A percentile compares a stretch with the other conserved stretches of the same genome.
Conservation (phyloP, 2,329 filamentous ascomycete genomes). For the Epichloe sibirici region DNA sequence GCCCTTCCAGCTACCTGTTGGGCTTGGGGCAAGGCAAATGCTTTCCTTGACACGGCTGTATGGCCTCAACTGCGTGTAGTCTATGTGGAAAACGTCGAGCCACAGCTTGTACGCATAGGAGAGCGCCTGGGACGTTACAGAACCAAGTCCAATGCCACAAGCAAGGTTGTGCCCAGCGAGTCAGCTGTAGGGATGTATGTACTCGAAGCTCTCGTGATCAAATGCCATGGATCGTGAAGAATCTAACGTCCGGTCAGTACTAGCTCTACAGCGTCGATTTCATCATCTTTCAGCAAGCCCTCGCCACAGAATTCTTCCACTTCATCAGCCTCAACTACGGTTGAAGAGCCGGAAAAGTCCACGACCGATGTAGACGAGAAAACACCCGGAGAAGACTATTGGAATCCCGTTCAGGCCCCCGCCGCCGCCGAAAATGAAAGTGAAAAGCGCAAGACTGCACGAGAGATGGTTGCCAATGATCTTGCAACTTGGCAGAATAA, state of each 20-base stretch:
- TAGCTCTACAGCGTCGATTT: constrained; percentile 13
- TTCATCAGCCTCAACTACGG: constrained; percentile 20
- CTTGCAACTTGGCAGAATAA: constrained; percentile 78
- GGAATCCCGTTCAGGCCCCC: constrained; percentile 30
- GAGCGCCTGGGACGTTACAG: constrained; percentile 73
- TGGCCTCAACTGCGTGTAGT: constrained; percentile 72
- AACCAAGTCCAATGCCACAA: constrained; percentile 22
- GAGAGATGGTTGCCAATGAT: constrained; percentile 63
- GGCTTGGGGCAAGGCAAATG: constrained; percentile 55
- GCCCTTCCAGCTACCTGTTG: constrained; percentile 61
- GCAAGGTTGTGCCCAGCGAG: neutral
- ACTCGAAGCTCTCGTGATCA: neutral
- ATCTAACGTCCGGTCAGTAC: neutral
- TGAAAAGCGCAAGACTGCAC: constrained; percentile 43
- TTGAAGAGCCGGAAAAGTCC: constrained; percentile 7
- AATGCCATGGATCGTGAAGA: neutral
- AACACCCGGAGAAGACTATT: constrained; percentile 12
- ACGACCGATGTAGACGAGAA: constrained; percentile 18
- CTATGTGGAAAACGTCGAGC: constrained; percentile 88
- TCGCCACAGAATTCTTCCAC: constrained; percentile 17
- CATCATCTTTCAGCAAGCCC: constrained; percentile 24
- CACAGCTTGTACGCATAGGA: constrained; percentile 83
- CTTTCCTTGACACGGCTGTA: constrained; percentile 63
- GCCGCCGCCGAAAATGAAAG: constrained; percentile 35
- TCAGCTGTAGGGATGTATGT: constrained; percentile 1